These are phyloP conservation scores for Smallanthus sonchifolius DNA, from an alignment of 129 eudicot species.

Conservation along the genomic window DNA sequence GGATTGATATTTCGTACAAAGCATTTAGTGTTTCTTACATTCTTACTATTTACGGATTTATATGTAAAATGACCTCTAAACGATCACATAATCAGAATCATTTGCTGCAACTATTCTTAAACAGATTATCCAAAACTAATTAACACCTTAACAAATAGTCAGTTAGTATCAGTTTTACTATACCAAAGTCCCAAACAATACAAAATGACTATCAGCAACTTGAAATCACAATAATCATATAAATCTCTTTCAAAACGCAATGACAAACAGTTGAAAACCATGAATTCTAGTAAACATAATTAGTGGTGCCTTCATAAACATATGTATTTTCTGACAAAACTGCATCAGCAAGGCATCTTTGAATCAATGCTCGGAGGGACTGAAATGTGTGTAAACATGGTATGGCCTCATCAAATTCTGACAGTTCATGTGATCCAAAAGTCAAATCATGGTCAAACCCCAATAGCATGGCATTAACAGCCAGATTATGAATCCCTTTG, in stretches of 20 bases:
- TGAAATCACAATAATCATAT: neutral
- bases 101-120: neutral
- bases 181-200: neutral
- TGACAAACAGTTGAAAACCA: neutral
- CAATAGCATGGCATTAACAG: conserved; percentile 85
- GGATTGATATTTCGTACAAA: neutral
- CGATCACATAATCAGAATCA: neutral
- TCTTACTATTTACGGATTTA: neutral
- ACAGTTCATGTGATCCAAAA: conserved; percentile 36
- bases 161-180: neutral
- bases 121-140: neutral
- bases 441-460: conserved; percentile 64
- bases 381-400: conserved; percentile 86
- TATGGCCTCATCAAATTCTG: conserved; percentile 68
- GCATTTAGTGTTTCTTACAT: neutral
- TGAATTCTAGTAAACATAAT: neutral
- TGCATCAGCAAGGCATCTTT: conserved; percentile 87
- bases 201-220: neutral
- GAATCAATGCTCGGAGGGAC: conserved; percentile 73
- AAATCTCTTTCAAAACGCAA: neutral
- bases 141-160: neutral
- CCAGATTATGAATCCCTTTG: conserved; percentile 90
- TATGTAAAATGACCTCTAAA: neutral
- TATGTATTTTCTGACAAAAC: conserved; percentile 77
- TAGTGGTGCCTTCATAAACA: too few species aligned